phyloP scores from a whole-genome alignment of 805 yeast species.

The Ogataea pignaliae region DNA sequence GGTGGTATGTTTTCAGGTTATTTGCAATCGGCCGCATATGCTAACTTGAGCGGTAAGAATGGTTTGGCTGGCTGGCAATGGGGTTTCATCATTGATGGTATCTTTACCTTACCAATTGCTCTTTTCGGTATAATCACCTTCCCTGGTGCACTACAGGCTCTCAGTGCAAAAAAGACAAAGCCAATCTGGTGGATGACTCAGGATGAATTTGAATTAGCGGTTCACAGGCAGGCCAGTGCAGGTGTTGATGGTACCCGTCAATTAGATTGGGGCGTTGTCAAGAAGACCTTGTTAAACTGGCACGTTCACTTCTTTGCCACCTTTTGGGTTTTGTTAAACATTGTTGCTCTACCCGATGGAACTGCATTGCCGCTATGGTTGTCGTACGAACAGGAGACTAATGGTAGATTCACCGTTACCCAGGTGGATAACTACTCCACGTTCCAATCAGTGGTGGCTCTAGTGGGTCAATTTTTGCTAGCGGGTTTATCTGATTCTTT shows the following conservation, averaged over 20 bases:
- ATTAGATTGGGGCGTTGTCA: conserved; percentile 33
- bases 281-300: conserved; percentile 50
- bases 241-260: conserved; percentile 29
- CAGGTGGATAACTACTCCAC: conserved; percentile 39
- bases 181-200: conserved; percentile 26
- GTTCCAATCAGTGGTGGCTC: conserved; percentile 36
- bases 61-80: conserved; percentile 64
- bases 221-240: conserved; percentile 36
- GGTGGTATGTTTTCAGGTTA: conserved; percentile 43
- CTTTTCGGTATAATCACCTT: conserved; percentile 51
- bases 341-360: conserved; percentile 38
- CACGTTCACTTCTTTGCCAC: conserved; percentile 51
- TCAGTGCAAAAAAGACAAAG: conserved; percentile 14
- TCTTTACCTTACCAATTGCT: conserved; percentile 54
- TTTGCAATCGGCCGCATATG: conserved; percentile 39
- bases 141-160: conserved; percentile 41
- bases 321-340: conserved; percentile 41
- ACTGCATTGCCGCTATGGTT: conserved; percentile 38
- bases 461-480: conserved; percentile 35
- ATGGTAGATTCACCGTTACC: conserved; percentile 26
- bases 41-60: conserved; percentile 35
- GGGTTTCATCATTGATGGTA: conserved; percentile 61
- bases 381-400: conserved; percentile 21
- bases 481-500: conserved; percentile 36
- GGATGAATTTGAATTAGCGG: conserved; percentile 32